These are phyloP conservation scores for Penicillium turbatum DNA, from an alignment of 495 filamentous ascomycete species.

Conservation along the genomic window DNA sequence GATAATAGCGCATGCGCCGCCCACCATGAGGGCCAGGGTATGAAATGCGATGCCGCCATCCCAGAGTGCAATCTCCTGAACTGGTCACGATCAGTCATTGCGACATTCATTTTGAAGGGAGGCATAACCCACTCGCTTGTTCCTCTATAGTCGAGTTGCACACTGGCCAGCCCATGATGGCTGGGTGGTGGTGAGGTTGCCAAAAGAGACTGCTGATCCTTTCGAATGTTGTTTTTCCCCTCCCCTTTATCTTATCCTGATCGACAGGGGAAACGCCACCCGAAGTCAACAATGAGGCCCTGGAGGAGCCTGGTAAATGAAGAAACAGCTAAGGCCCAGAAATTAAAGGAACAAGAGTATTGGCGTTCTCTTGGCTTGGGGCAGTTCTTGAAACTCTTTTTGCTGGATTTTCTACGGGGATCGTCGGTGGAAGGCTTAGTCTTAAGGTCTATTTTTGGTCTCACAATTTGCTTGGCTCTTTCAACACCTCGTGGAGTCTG, in stretches of 20 bases:
- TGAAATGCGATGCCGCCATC: conserved; percentile 48
- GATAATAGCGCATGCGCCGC: conserved; percentile 44
- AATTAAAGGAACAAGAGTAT: not conserved
- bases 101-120: not conserved
- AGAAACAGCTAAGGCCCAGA: too few relatives aligned
- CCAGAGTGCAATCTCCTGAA: conserved; percentile 44
- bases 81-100: conserved; percentile 23
- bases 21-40: conserved; percentile 42
- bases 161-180: conserved; percentile 47
- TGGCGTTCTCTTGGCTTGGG: not conserved
- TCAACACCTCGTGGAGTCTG: too few relatives aligned
- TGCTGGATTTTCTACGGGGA: not conserved
- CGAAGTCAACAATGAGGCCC: not conserved
- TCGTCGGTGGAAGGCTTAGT: conserved; percentile 3
- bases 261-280: conserved; percentile 19
- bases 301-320: not conserved
- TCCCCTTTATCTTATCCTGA: conserved; percentile 24
- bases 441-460: conserved; percentile 2
- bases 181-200: conserved; percentile 10
- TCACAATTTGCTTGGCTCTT: not conserved
- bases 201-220: conserved; percentile 6
- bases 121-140: conserved; percentile 35
- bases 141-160: conserved; percentile 49
- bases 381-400: not conserved
- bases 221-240: conserved; percentile 7